phyloP scores from a whole-genome alignment of 805 yeast species.

The Torulaspora delbrueckii region DNA sequence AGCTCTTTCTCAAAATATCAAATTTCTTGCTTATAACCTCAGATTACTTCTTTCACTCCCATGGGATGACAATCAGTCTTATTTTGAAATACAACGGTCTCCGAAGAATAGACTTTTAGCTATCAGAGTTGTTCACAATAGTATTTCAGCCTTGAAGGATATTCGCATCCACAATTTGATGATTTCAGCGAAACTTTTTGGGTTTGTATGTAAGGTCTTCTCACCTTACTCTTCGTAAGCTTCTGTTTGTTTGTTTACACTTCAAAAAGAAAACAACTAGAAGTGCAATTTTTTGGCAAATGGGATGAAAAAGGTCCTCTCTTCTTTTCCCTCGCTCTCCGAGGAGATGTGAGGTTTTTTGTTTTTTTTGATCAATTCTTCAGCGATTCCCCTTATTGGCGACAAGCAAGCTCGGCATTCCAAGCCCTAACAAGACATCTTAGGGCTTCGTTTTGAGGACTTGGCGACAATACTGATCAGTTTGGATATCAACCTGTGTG shows the following conservation, averaged over 20 bases:
- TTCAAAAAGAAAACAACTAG: conserved; percentile 7
- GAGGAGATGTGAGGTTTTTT: not conserved
- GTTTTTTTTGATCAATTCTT: not conserved
- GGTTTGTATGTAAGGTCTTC: not conserved
- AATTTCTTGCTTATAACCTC: not conserved
- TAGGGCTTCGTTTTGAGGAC: not conserved
- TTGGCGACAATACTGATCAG: too few species aligned
- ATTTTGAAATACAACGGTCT: not conserved
- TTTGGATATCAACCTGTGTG: too few species aligned
- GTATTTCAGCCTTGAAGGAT: not conserved
- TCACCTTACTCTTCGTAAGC: not conserved
- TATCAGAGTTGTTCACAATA: not conserved
- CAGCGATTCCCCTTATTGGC: not conserved
- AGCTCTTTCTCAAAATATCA: not conserved
- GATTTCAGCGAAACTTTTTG: not conserved
- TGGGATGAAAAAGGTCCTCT: not conserved
- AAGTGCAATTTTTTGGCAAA: conserved; percentile 3
- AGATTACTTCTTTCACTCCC: not conserved
- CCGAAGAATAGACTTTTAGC: not conserved
- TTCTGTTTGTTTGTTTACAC: conserved; percentile 6
- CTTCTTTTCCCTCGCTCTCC: not conserved
- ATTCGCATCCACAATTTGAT: not conserved
- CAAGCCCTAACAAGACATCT: too few species aligned
- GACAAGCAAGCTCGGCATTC: not conserved
- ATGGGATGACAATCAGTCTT: not conserved